Evolutionary conservation across 805 yeast genomes (phyloP), one percentile per base, ranked within the genome.

Genomic region (Candida corydali): DNA sequence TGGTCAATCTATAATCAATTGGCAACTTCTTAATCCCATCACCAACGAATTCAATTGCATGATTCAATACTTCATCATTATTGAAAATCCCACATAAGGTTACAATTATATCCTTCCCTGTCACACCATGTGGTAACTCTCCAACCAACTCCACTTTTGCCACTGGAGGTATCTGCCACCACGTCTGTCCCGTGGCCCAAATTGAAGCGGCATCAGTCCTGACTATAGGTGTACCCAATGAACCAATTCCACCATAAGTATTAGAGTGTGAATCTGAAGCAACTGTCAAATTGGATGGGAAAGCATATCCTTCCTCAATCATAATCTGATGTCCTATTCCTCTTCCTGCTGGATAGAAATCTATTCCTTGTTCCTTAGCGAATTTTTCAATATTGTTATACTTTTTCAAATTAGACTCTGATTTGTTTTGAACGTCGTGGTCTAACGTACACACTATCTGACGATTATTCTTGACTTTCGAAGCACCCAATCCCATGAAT

Each of bases 91-190:
- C 99, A 70, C 99, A 93, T 29, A 93, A 72, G 0, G 97, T 93
- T 16, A 94, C 95, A 57, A 93, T 93, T 34, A 93, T 93, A 64
- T 93, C 99, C 61, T 93, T 93, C 44, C 99, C 99, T 3, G 95
- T 80, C 12, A 86, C 88, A 12, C 96, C 96, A 34, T 73, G 63
- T 9, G 94, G 96, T 40, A 93, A 73, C 47, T 75, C 61, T 29
- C 96, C 96, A 46, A 74, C 69, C 38, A 93, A 73, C 59, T 86
- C 94, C 8, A 93, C 98, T 52, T 80, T 78, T 24, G 98, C 98
- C 17, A 93, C 98, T 0, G 98, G 98, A 3, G 99, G 99, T 38
- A 93, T 86, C 75, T 94, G 98, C 98, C 98, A 93, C 99, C 99
- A 93, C 3, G 98, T 93, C 65, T 88, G 95, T 27, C 98, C 98